These are phyloP conservation scores for Salvia splendens DNA, from an alignment of 257 asterid genomes.

Conservation along the genomic window DNA sequence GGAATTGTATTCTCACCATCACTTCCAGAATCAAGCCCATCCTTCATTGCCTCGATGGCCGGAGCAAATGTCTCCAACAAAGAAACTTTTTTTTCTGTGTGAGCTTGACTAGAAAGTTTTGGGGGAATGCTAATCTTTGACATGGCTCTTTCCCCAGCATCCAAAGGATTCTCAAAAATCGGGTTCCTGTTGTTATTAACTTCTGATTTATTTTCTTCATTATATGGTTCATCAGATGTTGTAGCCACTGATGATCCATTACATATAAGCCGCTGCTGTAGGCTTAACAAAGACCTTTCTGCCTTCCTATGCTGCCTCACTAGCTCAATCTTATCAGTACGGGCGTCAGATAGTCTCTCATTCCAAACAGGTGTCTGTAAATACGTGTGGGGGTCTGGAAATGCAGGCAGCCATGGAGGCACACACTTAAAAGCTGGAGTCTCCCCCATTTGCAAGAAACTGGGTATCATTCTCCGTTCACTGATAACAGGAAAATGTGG, in stretches of 20 bases:
- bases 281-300: conserved; percentile 83
- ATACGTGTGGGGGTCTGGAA: conserved; percentile 96
- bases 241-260: conserved; percentile 58
- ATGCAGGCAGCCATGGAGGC: conserved; percentile 95
- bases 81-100: conserved; percentile 46
- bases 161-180: conserved; percentile 46
- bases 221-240: conserved; percentile 45
- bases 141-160: conserved; percentile 51
- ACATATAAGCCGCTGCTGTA: conserved; percentile 81
- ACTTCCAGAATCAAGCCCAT: conserved; percentile 66
- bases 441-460: conserved; percentile 84
- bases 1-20: conserved; percentile 52
- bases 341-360: conserved; percentile 82
- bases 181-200: conserved; percentile 45
- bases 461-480: conserved; percentile 58
- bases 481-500: conserved; percentile 70
- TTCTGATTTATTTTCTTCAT: conserved; percentile 32
- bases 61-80: conserved; percentile 91
- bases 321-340: conserved; percentile 82
- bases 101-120: conserved; percentile 40
- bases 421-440: conserved; percentile 63
- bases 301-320: conserved; percentile 96
- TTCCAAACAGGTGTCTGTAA: conserved; percentile 81
- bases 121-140: conserved; percentile 46
- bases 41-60: conserved; percentile 91